Conservation (phyloP, 140 eudicot species). For the Flaveria floridana region DNA sequence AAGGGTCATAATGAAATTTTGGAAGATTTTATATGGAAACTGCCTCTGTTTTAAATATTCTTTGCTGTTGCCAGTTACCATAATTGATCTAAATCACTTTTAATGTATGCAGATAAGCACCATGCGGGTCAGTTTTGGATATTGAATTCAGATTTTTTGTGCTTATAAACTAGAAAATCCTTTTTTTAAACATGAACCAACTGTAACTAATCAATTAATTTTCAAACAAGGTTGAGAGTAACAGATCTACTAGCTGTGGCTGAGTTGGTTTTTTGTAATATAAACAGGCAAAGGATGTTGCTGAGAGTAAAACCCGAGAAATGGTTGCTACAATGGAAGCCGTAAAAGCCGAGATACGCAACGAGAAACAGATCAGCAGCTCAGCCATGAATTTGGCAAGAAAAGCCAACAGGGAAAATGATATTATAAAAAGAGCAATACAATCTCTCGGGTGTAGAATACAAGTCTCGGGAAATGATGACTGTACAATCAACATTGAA, state of each 20-base stretch:
- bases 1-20: no score
- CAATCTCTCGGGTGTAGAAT: constrained; percentile 83
- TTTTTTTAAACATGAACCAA: neutral
- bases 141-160: neutral
- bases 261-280: constrained; percentile 13
- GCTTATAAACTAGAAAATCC: neutral
- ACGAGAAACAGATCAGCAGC: constrained; percentile 63
- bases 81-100: no score
- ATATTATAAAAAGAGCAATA: constrained; percentile 75
- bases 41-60: no score
- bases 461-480: constrained; percentile 66
- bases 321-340: constrained; percentile 50
- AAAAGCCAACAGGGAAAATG: constrained; percentile 64
- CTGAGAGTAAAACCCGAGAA: constrained; percentile 72
- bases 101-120: no score
- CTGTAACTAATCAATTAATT: neutral
- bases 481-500: constrained; percentile 71
- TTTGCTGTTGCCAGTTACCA: no score
- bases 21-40: no score
- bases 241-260: neutral
- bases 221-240: neutral
- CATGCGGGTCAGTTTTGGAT: neutral
- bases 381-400: constrained; percentile 66
- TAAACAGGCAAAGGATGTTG: constrained; percentile 71
- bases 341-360: constrained; percentile 60